Base-by-base conservation (phyloP, 2,329 filamentous ascomycete species). In the Ceratocystis eucalypticola region DNA sequence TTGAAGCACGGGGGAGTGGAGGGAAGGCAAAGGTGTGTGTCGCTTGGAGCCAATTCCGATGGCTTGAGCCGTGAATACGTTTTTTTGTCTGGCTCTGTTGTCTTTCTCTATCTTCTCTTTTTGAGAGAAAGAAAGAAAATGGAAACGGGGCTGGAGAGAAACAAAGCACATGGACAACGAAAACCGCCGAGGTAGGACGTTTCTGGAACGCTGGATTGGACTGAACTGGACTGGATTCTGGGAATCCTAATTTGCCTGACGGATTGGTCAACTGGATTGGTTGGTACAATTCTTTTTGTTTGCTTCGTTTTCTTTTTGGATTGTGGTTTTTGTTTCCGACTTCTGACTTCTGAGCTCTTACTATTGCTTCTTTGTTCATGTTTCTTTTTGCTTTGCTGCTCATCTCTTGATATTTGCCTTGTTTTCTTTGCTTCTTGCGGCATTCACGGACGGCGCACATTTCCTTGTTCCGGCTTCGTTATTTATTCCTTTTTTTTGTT, bases 351-450 rank as follows among this genome's bases (percentile, higher is more conserved):
- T 41, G 37, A 41, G 37, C 37, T 12, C 37, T 44, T 48, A 8
- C 64, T 15, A 30, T 53, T 53, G 17, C 48, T 61, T 48, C 33
- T 28, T 20, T 37, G 37, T 50, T 33, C 50, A 17, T 62, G 50
- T 17, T 20, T n/a, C 46, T 50, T 50, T 15, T 20, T 50, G 28
- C 15, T 48, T 41, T 17, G n/a, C 4, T 41, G 44, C n/a, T 6
- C 15, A 17, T n/a, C 8, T 41, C 15, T 28, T 30, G 17, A 45
- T 8, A 8, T 28, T 30, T 22, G 5, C 17, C 10, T 30, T 61
- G 33, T 59, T 59, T 25, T 65, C 41, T 53, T 65, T 33, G 46
- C 45, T n/a, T 33, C 15, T 65, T 53, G 48, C 48, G 22, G 48
- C 48, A 53, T 53, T 53, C 48, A 25, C 48, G 48, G 48, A 53